phyloP scores from a whole-genome alignment of 306 rosid genomes.

The Carpinus viminea region DNA sequence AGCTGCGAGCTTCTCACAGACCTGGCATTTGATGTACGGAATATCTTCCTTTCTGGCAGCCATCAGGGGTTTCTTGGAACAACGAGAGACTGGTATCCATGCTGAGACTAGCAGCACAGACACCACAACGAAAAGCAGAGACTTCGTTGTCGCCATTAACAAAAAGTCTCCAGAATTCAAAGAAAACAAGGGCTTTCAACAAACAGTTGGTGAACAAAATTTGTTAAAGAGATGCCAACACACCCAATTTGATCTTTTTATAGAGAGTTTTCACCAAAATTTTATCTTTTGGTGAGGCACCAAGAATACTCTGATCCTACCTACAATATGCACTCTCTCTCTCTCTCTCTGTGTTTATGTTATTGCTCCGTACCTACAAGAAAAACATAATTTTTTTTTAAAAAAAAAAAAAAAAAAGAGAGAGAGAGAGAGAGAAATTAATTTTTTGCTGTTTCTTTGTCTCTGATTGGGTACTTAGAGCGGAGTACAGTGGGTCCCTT shows the following conservation, averaged over 20 bases:
- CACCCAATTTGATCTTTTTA: slow-evolving; percentile 1
- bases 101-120: slow-evolving; percentile 47
- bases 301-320: neutral
- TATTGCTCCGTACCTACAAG: neutral
- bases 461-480: slow-evolving; percentile 44
- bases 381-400: neutral
- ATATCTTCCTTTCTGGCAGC: slow-evolving; percentile 79
- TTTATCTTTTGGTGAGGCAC: neutral
- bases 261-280: slow-evolving; percentile 17
- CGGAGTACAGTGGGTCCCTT: slow-evolving; percentile 15
- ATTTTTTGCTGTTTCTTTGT: neutral
- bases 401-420: neutral
- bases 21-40: slow-evolving; percentile 86
- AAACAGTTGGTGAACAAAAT: neutral
- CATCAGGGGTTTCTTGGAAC: slow-evolving; percentile 62
- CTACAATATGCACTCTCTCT: neutral
- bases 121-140: slow-evolving; percentile 30
- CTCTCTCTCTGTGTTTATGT: neutral
- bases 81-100: slow-evolving; percentile 51
- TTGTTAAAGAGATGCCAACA: neutral
- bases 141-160: slow-evolving; percentile 45
- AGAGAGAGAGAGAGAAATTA: neutral
- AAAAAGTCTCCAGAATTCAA: slow-evolving; percentile 4
- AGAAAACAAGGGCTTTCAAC: neutral
- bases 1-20: slow-evolving; percentile 83